Evolutionary conservation across 306 rosid species (phyloP).

Genomic region (Glycyrrhiza uralensis): DNA sequence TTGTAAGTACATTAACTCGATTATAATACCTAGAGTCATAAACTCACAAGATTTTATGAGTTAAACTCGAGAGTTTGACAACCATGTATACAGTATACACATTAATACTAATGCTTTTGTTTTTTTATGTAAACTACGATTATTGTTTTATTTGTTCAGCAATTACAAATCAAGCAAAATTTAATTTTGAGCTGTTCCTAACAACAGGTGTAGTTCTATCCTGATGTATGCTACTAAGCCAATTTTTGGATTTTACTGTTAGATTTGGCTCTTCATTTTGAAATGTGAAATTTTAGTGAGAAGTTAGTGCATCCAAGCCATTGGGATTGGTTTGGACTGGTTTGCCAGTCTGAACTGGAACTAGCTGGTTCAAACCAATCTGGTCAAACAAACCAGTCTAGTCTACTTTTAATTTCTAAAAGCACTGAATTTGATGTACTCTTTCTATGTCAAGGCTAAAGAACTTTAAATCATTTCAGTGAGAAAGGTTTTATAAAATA

Average conservation of each 20-base stretch:
- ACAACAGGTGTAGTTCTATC: neutral
- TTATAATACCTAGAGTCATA: too few species aligned
- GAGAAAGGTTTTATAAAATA: slow-evolving; percentile 5
- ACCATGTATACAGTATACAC: too few species aligned
- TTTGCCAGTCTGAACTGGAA: slow-evolving; percentile 4
- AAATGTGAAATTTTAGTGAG: too few species aligned
- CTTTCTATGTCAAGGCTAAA: neutral
- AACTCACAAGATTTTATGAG: too few species aligned
- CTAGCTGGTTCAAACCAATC: neutral
- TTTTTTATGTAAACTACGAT: neutral
- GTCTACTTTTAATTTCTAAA: neutral
- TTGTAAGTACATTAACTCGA: too few species aligned
- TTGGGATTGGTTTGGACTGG: neutral
- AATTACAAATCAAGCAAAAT: neutral
- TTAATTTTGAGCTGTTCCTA: neutral
- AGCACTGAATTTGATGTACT: neutral
- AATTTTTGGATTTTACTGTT: neutral
- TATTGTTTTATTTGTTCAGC: neutral
- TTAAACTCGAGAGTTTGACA: too few species aligned
- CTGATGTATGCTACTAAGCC: neutral
- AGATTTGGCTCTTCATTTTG: neutral
- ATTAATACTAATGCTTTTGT: neutral
- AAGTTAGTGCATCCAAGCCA: neutral
- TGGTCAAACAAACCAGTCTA: neutral
- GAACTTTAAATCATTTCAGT: neutral